Percentiles rank a stretch among this genome's conserved stretches.
These are phyloP conservation scores for Sungouiozyma intestinalis DNA, from an alignment of 805 yeast genomes.

Conservation along the genomic window DNA sequence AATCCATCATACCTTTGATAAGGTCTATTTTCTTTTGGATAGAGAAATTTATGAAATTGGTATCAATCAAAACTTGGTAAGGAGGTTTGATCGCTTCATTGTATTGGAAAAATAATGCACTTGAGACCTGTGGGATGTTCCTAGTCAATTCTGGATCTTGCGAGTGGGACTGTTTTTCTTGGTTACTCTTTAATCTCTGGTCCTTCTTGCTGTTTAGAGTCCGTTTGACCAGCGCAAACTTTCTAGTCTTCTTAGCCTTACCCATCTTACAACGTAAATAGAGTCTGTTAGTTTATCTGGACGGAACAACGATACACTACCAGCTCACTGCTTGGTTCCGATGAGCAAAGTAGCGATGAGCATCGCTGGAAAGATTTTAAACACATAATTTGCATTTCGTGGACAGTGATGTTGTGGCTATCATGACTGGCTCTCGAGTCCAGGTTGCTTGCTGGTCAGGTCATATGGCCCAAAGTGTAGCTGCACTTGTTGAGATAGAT, in stretches of 20 bases:
- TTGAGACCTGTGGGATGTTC: slow-evolving; percentile 85
- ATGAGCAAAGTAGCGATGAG: not conserved
- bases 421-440: too few relatives aligned
- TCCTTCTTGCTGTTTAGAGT: slow-evolving; percentile 61
- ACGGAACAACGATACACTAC: too few relatives aligned
- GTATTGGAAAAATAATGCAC: slow-evolving; percentile 89
- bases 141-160: slow-evolving; percentile 71
- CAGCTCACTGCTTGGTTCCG: too few relatives aligned
- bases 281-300: too few relatives aligned
- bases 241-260: slow-evolving; percentile 91
- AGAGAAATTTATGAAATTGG: slow-evolving; percentile 92
- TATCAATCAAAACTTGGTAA: slow-evolving; percentile 89
- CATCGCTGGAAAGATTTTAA: not conserved
- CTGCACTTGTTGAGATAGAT: too few relatives aligned
- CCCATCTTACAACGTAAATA: slow-evolving; percentile 63
- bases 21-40: slow-evolving; percentile 92
- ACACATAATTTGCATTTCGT: not conserved
- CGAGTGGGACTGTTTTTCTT: slow-evolving; percentile 32
- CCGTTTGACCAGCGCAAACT: slow-evolving; percentile 88
- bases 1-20: slow-evolving; percentile 95
- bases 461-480: too few relatives aligned
- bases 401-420: not conserved
- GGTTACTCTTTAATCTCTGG: slow-evolving; percentile 38
- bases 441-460: too few relatives aligned
- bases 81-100: slow-evolving; percentile 97